phyloP scores from a whole-genome alignment of 805 yeast genomes.

The Cyberlindnera amylophila region DNA sequence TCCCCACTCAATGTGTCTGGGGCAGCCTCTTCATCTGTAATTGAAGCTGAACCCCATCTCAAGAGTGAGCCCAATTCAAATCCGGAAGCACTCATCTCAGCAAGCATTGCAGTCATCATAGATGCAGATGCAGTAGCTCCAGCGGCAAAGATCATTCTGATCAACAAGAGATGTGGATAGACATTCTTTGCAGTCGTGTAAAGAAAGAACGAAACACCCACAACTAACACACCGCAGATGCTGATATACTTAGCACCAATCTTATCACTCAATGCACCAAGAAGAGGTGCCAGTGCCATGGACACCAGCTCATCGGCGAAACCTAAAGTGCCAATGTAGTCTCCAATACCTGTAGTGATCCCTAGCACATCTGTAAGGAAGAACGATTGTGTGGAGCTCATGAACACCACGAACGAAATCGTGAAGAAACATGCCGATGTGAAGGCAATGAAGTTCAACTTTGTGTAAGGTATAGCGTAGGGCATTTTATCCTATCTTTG shows the following conservation, averaged over 20 bases:
- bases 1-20: not conserved
- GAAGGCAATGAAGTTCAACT: constrained; percentile 30
- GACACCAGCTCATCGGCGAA: constrained; percentile 58
- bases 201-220: constrained; percentile 44
- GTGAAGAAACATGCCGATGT: constrained; percentile 36
- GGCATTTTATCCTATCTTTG: constrained; percentile 4
- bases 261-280: constrained; percentile 62
- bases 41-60: constrained; percentile 11
- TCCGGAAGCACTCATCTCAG: constrained; percentile 49
- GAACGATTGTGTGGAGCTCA: constrained; percentile 42
- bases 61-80: constrained; percentile 28
- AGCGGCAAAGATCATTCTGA: constrained; percentile 54
- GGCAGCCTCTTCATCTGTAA: constrained; percentile 6
- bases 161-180: constrained; percentile 47
- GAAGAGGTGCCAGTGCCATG: constrained; percentile 51
- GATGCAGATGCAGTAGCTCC: constrained; percentile 55
- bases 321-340: constrained; percentile 45
- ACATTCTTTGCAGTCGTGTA: constrained; percentile 45
- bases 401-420: constrained; percentile 40
- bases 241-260: constrained; percentile 57
- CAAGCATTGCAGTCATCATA: constrained; percentile 57
- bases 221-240: constrained; percentile 42
- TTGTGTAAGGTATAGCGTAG: constrained; percentile 20
- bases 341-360: constrained; percentile 34
- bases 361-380: constrained; percentile 37